These are phyloP conservation scores for Antitrichia curtipendula DNA, from an alignment of 225 moss, liverwort and hornwort species.

Conservation along the genomic window DNA sequence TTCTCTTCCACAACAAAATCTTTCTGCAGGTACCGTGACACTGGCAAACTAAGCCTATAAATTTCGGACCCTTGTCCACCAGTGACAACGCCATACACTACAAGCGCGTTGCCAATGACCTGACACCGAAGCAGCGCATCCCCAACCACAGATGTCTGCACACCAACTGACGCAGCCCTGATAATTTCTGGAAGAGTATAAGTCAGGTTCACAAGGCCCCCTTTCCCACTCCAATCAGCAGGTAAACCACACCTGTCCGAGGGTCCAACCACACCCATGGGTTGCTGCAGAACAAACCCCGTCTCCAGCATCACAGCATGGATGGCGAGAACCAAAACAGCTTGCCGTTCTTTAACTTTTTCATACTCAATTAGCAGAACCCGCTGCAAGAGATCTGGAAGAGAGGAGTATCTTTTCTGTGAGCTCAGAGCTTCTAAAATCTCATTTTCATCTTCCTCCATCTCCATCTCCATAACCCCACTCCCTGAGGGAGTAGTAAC, in stretches of 20 bases:
- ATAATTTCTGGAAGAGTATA: conserved; percentile 72
- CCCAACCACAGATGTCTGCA: conserved; percentile 21
- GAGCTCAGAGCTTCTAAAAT: background rate
- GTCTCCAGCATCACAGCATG: conserved; percentile 98
- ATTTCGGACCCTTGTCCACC: conserved; percentile 58
- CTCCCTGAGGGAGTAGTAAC: background rate
- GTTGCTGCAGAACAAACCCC: conserved; percentile 59
- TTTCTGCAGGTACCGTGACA: conserved; percentile 38
- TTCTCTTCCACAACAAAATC: conserved; percentile 36
- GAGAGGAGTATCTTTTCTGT: conserved; percentile 4
- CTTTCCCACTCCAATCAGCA: conserved; percentile 56
- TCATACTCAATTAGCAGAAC: conserved; percentile 49
- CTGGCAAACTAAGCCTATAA: conserved; percentile 60
- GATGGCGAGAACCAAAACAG: conserved; percentile 62
- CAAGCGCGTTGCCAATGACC: conserved; percentile 63
- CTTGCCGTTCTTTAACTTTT: conserved; percentile 57
- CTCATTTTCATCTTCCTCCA: conserved; percentile 20
- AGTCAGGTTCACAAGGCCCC: conserved; percentile 56
- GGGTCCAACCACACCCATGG: conserved; percentile 10
- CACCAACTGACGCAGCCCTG: conserved; percentile 5
- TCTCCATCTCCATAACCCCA: conserved; percentile 21
- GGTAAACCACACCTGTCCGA: conserved; percentile 50
- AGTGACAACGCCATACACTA: conserved; percentile 75
- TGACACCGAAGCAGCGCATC: conserved; percentile 81
- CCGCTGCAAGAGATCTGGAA: conserved; percentile 78